Base-by-base conservation (phyloP, 208 protist genomes). In the Porcisia hertigi region DNA sequence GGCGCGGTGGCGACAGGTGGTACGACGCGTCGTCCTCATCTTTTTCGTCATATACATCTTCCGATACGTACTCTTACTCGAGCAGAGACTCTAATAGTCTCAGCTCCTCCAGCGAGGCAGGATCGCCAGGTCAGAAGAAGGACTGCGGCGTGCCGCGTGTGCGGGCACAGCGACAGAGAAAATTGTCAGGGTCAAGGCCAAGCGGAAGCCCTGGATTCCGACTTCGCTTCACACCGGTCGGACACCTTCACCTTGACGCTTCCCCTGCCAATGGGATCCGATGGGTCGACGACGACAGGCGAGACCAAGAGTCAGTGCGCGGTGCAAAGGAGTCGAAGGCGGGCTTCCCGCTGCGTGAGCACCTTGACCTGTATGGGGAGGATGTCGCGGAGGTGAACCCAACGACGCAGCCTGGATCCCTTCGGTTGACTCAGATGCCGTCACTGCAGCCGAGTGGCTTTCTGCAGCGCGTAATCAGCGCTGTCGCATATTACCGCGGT, bases 401-500 rank as follows among this genome's bases (percentile, higher is more conserved):
- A 30, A 0, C 49, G 5, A 36, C 1, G 52, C 36, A 64, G 23
- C 65, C 7, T 49, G 71, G 39, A 16, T 23, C 70, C 5, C 36
- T 39, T 34, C 5, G 76, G 58, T n/a, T 71, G 49, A n/a, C 53
- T 53, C 67, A 58, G 30, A 71, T 75, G 71, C 75, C 77, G 6
- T 47, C 54, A 45, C 63, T 77, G 43, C 77, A 67, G 66, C 86
- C 90, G 23, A 91, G 81, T 73, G 71, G 71, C 14, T 64, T 90
- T 55, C 80, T 94, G 72, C 25, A 81, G 57, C 75, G 77, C 8
- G 67, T 94, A 20, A 76, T 92, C 43, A 79, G 85, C 41, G 54
- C 77, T 49, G 83, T 94, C 4, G 81, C 84, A 18, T 78, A 73
- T 71, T 84, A 82, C 57, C 87, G 90, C 23, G 70, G 83, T 47